Conservation (phyloP, 2,329 filamentous ascomycete genomes). For the Nothopassalora personata region DNA sequence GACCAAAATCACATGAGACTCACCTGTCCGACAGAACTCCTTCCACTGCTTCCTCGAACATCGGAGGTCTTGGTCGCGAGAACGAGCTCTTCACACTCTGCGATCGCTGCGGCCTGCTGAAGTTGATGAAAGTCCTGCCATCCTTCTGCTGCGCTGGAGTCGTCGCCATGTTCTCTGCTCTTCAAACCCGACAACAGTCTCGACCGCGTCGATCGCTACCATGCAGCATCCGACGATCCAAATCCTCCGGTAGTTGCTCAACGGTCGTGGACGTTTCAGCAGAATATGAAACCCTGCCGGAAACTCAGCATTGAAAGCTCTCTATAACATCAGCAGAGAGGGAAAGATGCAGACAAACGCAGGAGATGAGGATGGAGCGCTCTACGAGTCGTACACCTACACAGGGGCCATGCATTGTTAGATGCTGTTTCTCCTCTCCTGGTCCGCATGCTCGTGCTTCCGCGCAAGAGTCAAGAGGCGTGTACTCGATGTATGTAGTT, state of each 20-base stretch:
- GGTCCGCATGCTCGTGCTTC: neutral
- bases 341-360: neutral
- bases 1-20: neutral
- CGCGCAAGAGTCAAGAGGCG: neutral
- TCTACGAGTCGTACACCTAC: neutral
- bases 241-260: neutral
- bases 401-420: neutral
- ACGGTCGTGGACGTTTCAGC: neutral
- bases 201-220: neutral
- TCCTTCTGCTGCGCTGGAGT: neutral
- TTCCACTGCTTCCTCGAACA: neutral
- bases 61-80: neutral
- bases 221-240: neutral
- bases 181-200: neutral
- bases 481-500: neutral
- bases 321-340: neutral
- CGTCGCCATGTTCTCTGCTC: neutral
- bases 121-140: constrained; percentile 14
- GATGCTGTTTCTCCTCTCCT: neutral
- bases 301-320: neutral
- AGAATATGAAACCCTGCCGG: neutral
- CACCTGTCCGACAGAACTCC: constrained; percentile 17
- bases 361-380: neutral
- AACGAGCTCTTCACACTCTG: constrained; percentile 11
- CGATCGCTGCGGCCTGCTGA: constrained; percentile 16